Base-by-base conservation (phyloP, 306 rosid genomes). In the Hippophae gyantsensis region DNA sequence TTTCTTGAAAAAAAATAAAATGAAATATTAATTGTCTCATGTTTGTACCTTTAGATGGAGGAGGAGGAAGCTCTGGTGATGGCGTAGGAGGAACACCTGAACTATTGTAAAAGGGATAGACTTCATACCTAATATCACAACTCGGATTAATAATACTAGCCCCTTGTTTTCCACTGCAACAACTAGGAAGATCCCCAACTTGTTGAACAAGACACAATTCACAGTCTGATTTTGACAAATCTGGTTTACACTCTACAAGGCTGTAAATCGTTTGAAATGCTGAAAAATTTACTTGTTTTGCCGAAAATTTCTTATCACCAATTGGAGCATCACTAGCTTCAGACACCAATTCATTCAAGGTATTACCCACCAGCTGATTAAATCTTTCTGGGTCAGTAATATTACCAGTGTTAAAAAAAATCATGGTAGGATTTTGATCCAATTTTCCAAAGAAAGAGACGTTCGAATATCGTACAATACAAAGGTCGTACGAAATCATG, bases 191-290 rank as follows among this genome's bases (percentile, higher is more conserved):
- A 59, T 6, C 11, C 0, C 5, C 8, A 23, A 59, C 46, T 7
- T 40, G 42, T 6, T n/a, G 43, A 13, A 5, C 10, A 18, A 69
- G 58, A 47, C 74, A 69, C 3, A 5, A 8, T n/a, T 57, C 38
- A 18, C 74, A 69, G 9, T 56, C 53, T 7, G 42, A 9, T 6
- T 42, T 12, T 9, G 63, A 62, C 58, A 69, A 23, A 18, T 69
- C 69, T 43, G 63, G 54, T 8, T 68, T 63, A 58, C 74, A 69
- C 54, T 69, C 68, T 26, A 62, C 18, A 13, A 69, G 59, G 12
- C 23, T 66, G 67, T 69, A 62, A 27, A 69, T 27, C 1, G 14
- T 69, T 27, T 56, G 14, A 1, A 48, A 61, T 10, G 11, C 27
- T 8, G 18, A 14, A 27, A 41, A 55, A 10, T 1, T 10, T 10